Conservation (phyloP, 1,139 yeast species). For the Yamadazyma sp. region DNA sequence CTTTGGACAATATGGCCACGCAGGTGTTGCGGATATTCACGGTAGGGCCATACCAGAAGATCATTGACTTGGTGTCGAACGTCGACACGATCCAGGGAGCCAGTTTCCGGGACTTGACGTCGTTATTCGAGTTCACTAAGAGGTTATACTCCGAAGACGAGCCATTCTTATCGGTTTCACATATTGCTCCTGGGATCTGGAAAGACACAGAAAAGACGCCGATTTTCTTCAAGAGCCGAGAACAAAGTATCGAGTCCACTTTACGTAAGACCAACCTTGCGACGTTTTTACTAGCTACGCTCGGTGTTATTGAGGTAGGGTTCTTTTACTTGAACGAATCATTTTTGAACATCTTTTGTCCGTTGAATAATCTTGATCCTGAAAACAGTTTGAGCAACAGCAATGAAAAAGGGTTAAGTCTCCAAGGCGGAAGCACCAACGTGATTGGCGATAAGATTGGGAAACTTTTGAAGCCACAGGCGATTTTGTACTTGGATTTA, state of each 20-base stretch:
- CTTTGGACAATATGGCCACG: slow-evolving; percentile 71
- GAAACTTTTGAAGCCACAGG: slow-evolving; percentile 76
- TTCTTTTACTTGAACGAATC: slow-evolving; percentile 82
- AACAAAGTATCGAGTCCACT: slow-evolving; percentile 66
- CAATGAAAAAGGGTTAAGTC: slow-evolving; percentile 32
- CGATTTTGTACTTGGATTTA: slow-evolving; percentile 75
- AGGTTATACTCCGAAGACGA: slow-evolving; percentile 63
- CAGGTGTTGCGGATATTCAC: slow-evolving; percentile 72
- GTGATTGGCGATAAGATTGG: slow-evolving; percentile 45
- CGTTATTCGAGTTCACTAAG: slow-evolving; percentile 73
- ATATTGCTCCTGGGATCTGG: slow-evolving; percentile 67
- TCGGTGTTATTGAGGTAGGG: slow-evolving; percentile 84
- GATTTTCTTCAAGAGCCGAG: slow-evolving; percentile 54
- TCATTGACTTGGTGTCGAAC: slow-evolving; percentile 68
- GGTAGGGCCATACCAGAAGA: slow-evolving; percentile 69
- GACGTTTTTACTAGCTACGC: slow-evolving; percentile 79
- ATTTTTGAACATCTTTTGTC: slow-evolving; percentile 82
- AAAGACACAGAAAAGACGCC: slow-evolving; percentile 62
- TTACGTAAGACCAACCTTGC: slow-evolving; percentile 83
- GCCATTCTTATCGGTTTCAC: slow-evolving; percentile 64
- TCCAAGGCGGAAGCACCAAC: slow-evolving; percentile 39
- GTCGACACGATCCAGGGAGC: slow-evolving; percentile 74
- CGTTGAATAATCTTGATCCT: slow-evolving; percentile 50
- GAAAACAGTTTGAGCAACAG: slow-evolving; percentile 41
- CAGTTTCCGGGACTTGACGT: slow-evolving; percentile 69